phyloP scores from a whole-genome alignment of 2,329 filamentous ascomycete genomes.

The Trichoderma brevicompactum region DNA sequence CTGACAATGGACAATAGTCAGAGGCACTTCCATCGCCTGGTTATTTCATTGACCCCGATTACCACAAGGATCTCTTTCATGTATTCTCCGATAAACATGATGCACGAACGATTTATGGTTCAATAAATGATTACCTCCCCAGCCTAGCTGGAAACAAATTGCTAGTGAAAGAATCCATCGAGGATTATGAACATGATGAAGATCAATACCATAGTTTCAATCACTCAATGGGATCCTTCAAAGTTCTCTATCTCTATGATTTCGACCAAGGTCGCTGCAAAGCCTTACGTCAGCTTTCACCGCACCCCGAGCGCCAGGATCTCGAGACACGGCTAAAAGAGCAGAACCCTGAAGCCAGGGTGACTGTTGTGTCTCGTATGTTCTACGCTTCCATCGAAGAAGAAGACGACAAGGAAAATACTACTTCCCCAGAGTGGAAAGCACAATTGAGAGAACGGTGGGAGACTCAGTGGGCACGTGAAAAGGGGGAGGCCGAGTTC shows the following conservation, averaged over 20 bases:
- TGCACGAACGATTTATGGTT: conserved; percentile 9
- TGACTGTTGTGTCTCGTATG: conserved; percentile 16
- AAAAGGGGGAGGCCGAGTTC: conserved; percentile 17
- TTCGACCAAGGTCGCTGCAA: conserved; percentile 15
- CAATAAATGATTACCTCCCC: not conserved
- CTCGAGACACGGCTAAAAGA: conserved; percentile 8
- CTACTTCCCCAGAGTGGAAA: not conserved
- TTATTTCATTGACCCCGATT: conserved; percentile 3
- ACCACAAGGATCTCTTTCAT: conserved; percentile 13
- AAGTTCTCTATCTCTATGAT: conserved; percentile 21
- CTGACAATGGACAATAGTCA: conserved; percentile 2
- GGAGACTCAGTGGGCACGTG: not conserved
- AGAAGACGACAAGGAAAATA: not conserved
- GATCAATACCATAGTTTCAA: not conserved
- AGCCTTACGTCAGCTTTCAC: conserved; percentile 5
- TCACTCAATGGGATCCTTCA: not conserved
- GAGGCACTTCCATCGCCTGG: not conserved
- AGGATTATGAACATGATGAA: conserved; percentile 8
- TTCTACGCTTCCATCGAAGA: conserved; percentile 12
- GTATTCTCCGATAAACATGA: conserved; percentile 6
- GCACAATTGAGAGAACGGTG: not conserved
- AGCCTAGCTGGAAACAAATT: conserved; percentile 6
- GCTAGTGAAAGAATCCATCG: not conserved
- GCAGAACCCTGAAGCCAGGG: conserved; percentile 10
- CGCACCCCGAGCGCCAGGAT: not conserved